Base-by-base conservation (phyloP, 345 rosid genomes). In the Arabis alpina region DNA sequence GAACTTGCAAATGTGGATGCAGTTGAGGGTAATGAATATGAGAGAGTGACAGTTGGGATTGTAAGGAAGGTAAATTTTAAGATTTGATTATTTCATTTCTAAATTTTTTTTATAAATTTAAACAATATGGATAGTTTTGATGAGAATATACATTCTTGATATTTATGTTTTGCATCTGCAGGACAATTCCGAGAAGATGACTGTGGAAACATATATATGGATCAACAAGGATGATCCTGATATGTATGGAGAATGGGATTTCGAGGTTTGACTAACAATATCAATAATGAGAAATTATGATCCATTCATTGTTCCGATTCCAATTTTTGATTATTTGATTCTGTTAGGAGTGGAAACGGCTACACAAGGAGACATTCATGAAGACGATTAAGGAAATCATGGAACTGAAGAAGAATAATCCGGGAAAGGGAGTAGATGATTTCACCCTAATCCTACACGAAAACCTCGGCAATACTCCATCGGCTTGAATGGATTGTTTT, bases 201-300 rank as follows among this genome's bases (percentile, higher is more conserved):
- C 79, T 68, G 88, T 82, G 59, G 16, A 83, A 50, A 75, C 95
- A 36, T 93, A 91, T 50, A 80, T 88, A 47, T 91, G 98, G 96
- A 23, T 51, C 32, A 61, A 89, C 67, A 62, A 74, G 24, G 52
- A 72, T 48, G 97, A 93, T 81, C 88, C 91, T 8, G 73, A 85
- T 75, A 76, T 93, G 77, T 80, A 60, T 60, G 98, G 98, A 34
- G 90, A 89, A 8, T 91, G 98, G 97, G 81, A 89, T 80, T 89
- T 93, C 27, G 88, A 91, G 96, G 96, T 93, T 16, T 27, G 64
- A 15, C 1, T 2, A 34, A 34, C 7, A 24, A 19, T 8, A 32
- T 6, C 37, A 34, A 6, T 34, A 6, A 34, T 34, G 37, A 34
- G 37, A 34, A 34, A 34, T 5, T 34, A 34, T 34, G 37, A 34